phyloP scores from a whole-genome alignment of 345 rosid species.

The Murraya paniculata region DNA sequence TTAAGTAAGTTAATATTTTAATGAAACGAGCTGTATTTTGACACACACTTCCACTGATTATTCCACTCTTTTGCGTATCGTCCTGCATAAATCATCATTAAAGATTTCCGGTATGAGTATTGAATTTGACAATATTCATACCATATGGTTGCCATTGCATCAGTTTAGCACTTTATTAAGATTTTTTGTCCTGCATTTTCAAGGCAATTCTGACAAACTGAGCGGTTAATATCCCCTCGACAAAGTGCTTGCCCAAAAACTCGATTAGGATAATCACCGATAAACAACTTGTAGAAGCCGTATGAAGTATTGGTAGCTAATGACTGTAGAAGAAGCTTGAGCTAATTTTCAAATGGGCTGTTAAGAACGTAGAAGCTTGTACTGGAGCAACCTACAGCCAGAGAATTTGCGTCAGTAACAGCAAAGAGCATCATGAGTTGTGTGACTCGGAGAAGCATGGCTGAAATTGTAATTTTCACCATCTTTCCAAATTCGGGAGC shows the following conservation, averaged over 20 bases:
- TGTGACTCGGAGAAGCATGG: neutral
- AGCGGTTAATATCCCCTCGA: conserved; percentile 24
- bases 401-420: neutral
- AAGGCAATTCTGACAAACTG: conserved; percentile 27
- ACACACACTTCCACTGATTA: neutral
- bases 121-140: conserved; percentile 35
- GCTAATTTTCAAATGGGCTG: conserved; percentile 17
- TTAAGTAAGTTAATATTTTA: conserved; percentile 7
- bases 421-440: neutral
- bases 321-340: conserved; percentile 16
- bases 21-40: conserved; percentile 21
- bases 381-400: neutral
- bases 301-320: conserved; percentile 17
- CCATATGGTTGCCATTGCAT: conserved; percentile 27
- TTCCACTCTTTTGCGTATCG: conserved; percentile 18
- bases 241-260: conserved; percentile 35
- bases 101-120: conserved; percentile 20
- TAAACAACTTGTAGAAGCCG: conserved; percentile 22
- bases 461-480: neutral
- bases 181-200: conserved; percentile 23
- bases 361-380: neutral
- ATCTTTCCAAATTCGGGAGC: neutral
- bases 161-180: conserved; percentile 1
- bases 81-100: conserved; percentile 19
- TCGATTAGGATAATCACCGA: conserved; percentile 11